Base-by-base conservation (phyloP, 345 rosid genomes). In the Salix dunnii region DNA sequence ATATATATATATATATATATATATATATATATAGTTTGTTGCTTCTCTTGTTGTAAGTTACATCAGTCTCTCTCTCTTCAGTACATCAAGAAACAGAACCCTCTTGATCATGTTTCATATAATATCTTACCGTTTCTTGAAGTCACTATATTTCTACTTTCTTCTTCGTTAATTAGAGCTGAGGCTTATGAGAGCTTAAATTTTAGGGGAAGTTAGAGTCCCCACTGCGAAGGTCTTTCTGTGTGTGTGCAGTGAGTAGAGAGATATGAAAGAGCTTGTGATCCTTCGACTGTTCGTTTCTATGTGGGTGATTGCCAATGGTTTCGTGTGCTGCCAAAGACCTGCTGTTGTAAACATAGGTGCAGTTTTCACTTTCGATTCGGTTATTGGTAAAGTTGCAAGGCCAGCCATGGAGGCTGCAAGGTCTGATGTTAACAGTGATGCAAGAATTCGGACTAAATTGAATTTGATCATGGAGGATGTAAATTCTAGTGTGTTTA, bases 371-470 rank as follows among this genome's bases (percentile, higher is more conserved):
- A 77, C 91, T 68, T 86, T 82, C 81, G 84, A 91, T 81, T 91
- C 98, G 7, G 89, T 89, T 16, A 89, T 94, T 35, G 98, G 98
- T 72, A 87, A 87, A 79, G 91, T 86, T 79, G 92, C 97, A 75
- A 91, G 85, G 86, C 78, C 82, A 61, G 95, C 98, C 3, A 88
- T 92, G 8, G 86, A 86, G 66, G 89, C 89, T 33, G 97, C 97
- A 4, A 83, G 86, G 0, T 72, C 84, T 38, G 97, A 89, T 83
- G 84, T 94, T 71, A 94, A 92, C 55, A 79, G 78, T 48, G 84
- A 88, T 70, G 68, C 82, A 35, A 77, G 58, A 36, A 73, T 91
- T 79, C 95, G 85, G 71, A 90, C 88, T 2, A 64, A 85, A 78
- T 80, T 94, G 76, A 79, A 61, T 58, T 66, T 92, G 79, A 1